Evolutionary conservation across 2,329 filamentous ascomycete genomes (phyloP), one percentile per base, ranked within the genome.

Genomic region (Fusarium pilosicola): DNA sequence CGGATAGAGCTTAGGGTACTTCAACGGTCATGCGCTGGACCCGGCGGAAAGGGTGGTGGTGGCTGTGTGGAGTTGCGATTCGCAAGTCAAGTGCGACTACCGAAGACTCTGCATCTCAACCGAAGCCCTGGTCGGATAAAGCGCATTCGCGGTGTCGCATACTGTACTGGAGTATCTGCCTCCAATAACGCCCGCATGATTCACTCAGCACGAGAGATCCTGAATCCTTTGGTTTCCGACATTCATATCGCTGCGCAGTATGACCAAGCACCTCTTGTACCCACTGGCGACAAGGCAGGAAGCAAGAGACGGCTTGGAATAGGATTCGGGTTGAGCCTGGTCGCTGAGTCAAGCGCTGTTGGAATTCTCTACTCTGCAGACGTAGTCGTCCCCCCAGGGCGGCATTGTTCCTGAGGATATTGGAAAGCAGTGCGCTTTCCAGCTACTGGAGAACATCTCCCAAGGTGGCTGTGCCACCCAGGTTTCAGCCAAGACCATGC

Each of bases 171-270:
- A 52, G 95, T 98, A 2, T 93, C 94, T 17, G 96, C 94, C 1
- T 95, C 93, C 56, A 98, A 98, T 82, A 99, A 98, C 81, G 94
- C 93, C 71, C 89, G 96, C 73, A 97, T 98, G 93, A 99, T 98
- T 79, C 94, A 97, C 79, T 90, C 93, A 6, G 95, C 95, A 17
- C 88, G 96, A 76, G 94, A 94, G 54, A 88, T 99, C 17, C 86
- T 99, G 52, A 99, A 99, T 81, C 88, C 91, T 9, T 88, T 99
- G 64, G 92, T 94, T 7, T 90, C 92, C 12, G 96, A 99, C 80
- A 96, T 97, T 48, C 96, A 98, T 81, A 91, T 99, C 74, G 97
- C 94, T 6, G 91, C 91, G 10, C 90, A 92, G 71, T 94, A 95
- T 74, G 94, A 93, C 74, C 88, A 90, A 71, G 90, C 90, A 56